Evolutionary conservation across 495 filamentous ascomycete genomes (phyloP).

Genomic region (Astrocystis sublimbata): DNA sequence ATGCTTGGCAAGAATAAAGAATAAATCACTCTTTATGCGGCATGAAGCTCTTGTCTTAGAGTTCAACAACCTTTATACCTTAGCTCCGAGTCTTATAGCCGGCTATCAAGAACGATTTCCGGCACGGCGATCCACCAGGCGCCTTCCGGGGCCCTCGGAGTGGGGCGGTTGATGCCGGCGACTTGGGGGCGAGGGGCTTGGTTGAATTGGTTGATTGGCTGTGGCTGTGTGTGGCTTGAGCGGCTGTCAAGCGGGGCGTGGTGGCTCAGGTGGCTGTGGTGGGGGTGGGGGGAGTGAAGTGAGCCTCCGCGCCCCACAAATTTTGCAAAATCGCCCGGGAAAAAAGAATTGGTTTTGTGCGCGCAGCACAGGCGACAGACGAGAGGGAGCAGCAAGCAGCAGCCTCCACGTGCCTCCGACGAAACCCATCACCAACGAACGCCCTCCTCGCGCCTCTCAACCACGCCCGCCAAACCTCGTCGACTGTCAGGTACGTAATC

Average conservation of each 20-base stretch:
- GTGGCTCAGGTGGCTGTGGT: background rate
- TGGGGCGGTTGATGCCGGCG: too few relatives aligned
- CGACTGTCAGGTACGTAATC: constrained; percentile 70
- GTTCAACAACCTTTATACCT: too few relatives aligned
- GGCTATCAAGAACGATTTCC: too few relatives aligned
- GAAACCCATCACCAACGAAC: constrained; percentile 1
- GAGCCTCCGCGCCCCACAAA: constrained; percentile 6
- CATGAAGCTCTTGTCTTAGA: too few relatives aligned
- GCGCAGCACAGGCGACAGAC: background rate
- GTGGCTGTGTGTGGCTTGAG: background rate
- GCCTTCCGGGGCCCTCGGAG: too few relatives aligned
- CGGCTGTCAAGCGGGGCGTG: background rate
- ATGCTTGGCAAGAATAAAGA: too few relatives aligned
- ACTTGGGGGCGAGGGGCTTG: too few relatives aligned
- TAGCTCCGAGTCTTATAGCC: too few relatives aligned
- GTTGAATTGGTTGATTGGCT: too few relatives aligned
- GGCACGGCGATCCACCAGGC: too few relatives aligned
- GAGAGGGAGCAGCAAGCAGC: background rate
- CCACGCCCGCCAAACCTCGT: constrained; percentile 16
- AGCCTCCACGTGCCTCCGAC: background rate
- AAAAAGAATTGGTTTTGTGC: constrained; percentile 13
- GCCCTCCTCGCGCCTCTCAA: constrained; percentile 8
- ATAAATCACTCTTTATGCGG: too few relatives aligned
- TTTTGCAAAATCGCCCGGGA: background rate
- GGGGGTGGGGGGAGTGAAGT: background rate